Conservation (phyloP, 78 protist genomes). For the Speleostelium caveatum region DNA sequence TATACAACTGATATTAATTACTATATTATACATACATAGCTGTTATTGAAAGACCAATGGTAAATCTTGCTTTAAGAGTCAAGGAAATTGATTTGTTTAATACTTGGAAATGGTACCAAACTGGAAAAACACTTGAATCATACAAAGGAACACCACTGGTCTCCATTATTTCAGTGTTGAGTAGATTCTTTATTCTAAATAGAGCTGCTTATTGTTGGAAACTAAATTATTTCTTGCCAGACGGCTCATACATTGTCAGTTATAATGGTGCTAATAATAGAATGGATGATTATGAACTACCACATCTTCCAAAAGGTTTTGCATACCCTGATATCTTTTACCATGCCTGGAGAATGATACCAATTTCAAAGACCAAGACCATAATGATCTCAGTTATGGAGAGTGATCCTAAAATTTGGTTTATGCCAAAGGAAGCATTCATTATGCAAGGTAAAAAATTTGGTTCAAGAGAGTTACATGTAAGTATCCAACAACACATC, state of each 20-base stretch:
- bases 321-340: slow-evolving; percentile 60
- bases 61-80: neutral
- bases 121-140: neutral
- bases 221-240: slow-evolving; percentile 14
- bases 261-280: slow-evolving; percentile 69
- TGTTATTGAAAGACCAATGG: slow-evolving; percentile 24
- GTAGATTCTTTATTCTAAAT: slow-evolving; percentile 48
- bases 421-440: neutral
- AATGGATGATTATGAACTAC: slow-evolving; percentile 43
- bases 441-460: slow-evolving; percentile 8
- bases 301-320: slow-evolving; percentile 41
- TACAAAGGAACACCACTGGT: slow-evolving; percentile 6
- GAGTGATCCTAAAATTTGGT: slow-evolving; percentile 68
- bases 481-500: no score
- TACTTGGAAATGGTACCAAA: slow-evolving; percentile 68
- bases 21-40: neutral
- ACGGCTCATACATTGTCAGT: slow-evolving; percentile 7
- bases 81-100: slow-evolving; percentile 31
- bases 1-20: neutral
- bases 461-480: slow-evolving; percentile 35
- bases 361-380: slow-evolving; percentile 13
- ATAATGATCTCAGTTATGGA: slow-evolving; percentile 55
- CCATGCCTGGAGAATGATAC: slow-evolving; percentile 41
- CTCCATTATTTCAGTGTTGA: slow-evolving; percentile 35
- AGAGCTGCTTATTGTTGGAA: slow-evolving; percentile 76